Percentiles rank a stretch among this genome's conserved stretches.
Evolutionary conservation across 305 asterid species (phyloP).

Genomic region (Ruellia speciosa): DNA sequence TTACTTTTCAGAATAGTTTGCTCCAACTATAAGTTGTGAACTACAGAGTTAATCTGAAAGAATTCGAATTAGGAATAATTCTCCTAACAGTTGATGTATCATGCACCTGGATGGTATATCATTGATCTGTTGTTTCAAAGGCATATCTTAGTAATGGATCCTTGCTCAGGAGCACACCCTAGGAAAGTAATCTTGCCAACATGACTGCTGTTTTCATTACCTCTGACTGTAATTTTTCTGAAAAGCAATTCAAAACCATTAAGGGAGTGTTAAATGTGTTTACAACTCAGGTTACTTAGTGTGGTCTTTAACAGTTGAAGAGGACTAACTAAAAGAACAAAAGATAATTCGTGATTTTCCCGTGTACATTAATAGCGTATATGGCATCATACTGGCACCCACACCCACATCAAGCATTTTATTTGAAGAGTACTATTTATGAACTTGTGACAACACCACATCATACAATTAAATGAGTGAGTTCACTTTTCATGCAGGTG

Average conservation of each 20-base stretch:
- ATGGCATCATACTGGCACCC: background rate
- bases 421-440: slow-evolving; percentile 8
- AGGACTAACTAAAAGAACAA: background rate
- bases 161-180: too few relatives aligned
- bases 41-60: background rate
- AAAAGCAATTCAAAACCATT: background rate
- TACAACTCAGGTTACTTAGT: background rate
- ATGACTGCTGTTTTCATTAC: too few relatives aligned
- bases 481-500: slow-evolving; percentile 37
- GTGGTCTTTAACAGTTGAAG: slow-evolving; percentile 3
- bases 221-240: background rate
- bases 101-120: too few relatives aligned
- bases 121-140: too few relatives aligned
- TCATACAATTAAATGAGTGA: background rate
- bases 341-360: background rate
- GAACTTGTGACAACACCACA: background rate
- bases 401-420: background rate
- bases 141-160: too few relatives aligned
- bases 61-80: slow-evolving; percentile 4
- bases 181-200: too few relatives aligned
- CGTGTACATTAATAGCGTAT: background rate
- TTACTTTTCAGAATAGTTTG: slow-evolving; percentile 3
- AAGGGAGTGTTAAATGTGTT: slow-evolving; percentile 4
- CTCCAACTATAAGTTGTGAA: background rate
- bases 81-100: background rate